Conservation (phyloP, 192 early-diverging fungal genomes). For the Dimargaris xerosporica region DNA sequence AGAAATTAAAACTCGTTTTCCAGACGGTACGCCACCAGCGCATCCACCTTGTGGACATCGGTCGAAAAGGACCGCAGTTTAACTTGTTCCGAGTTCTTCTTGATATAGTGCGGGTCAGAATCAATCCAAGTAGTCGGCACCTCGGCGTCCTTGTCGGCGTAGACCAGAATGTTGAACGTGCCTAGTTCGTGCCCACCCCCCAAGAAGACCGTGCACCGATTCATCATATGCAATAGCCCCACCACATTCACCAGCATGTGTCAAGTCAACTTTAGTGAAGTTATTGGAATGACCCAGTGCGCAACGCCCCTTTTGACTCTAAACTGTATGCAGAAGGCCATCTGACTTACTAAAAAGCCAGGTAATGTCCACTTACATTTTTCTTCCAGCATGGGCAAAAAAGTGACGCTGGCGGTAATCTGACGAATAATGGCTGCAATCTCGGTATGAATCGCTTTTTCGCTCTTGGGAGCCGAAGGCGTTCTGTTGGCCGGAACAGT, state of each 20-base stretch:
- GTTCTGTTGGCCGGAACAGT: not conserved
- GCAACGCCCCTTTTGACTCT: not conserved
- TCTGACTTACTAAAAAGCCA: not conserved
- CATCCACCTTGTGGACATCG: slow-evolving; percentile 64
- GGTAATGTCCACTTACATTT: slow-evolving; percentile 40
- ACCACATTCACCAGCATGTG: no score
- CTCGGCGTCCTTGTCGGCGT: slow-evolving; percentile 72
- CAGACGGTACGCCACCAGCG: slow-evolving; percentile 71
- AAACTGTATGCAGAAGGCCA: not conserved
- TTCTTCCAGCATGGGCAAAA: slow-evolving; percentile 75
- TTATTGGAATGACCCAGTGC: no score
- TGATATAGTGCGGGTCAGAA: slow-evolving; percentile 59
- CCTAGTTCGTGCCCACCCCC: slow-evolving; percentile 21
- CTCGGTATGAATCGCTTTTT: slow-evolving; percentile 51
- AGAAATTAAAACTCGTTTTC: slow-evolving; percentile 29
- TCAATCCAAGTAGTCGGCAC: slow-evolving; percentile 79
- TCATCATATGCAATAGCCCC: no score
- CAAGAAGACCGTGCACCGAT: no score
- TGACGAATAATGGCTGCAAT: slow-evolving; percentile 85
- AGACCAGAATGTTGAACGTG: slow-evolving; percentile 84
- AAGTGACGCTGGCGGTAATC: slow-evolving; percentile 78
- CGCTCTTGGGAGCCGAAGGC: slow-evolving; percentile 21
- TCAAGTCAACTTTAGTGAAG: no score
- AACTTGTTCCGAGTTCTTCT: slow-evolving; percentile 72
- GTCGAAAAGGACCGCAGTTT: slow-evolving; percentile 71